phyloP scores from a whole-genome alignment of 192 early-diverging fungal species.

The Linnemannia elongata region DNA sequence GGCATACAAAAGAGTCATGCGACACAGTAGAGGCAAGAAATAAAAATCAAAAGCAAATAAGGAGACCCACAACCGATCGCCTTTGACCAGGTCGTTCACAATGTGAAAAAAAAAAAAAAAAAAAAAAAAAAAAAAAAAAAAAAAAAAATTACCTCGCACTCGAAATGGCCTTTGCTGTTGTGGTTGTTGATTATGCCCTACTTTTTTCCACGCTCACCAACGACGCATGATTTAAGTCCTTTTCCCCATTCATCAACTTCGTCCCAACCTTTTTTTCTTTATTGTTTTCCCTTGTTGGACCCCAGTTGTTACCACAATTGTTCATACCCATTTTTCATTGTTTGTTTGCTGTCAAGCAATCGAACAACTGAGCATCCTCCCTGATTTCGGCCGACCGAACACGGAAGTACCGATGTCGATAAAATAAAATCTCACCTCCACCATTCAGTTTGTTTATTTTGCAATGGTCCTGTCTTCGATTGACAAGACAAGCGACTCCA shows the following conservation, averaged over 20 bases:
- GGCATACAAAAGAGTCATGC: constrained; percentile 5
- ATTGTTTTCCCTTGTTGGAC: background rate
- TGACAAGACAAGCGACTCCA: background rate
- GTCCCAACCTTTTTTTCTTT: background rate
- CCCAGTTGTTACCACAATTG: background rate
- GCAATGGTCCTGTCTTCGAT: background rate
- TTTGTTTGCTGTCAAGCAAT: background rate
- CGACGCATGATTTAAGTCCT: too few species aligned
- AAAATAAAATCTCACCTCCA: background rate
- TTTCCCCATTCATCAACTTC: too few species aligned
- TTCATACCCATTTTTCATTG: background rate
- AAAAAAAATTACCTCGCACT: background rate
- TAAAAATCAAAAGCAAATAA: background rate
- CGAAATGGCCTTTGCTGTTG: too few species aligned
- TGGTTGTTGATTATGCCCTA: too few species aligned
- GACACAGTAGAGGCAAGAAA: background rate
- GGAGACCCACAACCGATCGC: background rate
- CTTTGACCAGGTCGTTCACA: background rate
- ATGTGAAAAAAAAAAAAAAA: background rate
- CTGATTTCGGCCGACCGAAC: background rate
- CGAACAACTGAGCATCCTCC: background rate
- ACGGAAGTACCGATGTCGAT: background rate
- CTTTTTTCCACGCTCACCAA: too few species aligned
- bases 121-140: too few species aligned
- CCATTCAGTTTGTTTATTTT: background rate